These are phyloP conservation scores for Termitomyces sp. DNA, from an alignment of 768 basidiomycete genomes.

Conservation along the genomic window DNA sequence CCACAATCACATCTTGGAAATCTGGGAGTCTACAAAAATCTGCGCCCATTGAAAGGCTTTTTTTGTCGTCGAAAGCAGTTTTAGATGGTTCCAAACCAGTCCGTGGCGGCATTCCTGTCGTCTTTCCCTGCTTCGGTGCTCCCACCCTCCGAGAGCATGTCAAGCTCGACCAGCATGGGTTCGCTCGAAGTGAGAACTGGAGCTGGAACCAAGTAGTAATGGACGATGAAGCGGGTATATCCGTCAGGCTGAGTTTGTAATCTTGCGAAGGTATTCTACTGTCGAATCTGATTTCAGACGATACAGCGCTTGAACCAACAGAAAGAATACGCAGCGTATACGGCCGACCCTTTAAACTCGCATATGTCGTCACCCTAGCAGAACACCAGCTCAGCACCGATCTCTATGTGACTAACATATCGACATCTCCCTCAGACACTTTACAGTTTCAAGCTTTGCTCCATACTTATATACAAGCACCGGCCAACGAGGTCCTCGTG, in stretches of 20 bases:
- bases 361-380: conserved; percentile 78
- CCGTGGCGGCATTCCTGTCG: conserved; percentile 53
- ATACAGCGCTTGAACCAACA: conserved; percentile 61
- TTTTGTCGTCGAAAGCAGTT: conserved; percentile 75
- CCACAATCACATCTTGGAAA: conserved; percentile 88
- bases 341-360: conserved; percentile 63
- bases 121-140: conserved; percentile 89
- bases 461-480: conserved; percentile 83
- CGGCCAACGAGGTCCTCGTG: conserved; percentile 56
- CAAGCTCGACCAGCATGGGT: conserved; percentile 84
- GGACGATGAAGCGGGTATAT: conserved; percentile 70
- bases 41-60: conserved; percentile 63
- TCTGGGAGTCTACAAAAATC: conserved; percentile 33
- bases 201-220: conserved; percentile 54
- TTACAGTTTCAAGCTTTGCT: conserved; percentile 92
- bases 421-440: conserved; percentile 34
- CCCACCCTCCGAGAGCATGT: conserved; percentile 72
- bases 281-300: conserved; percentile 3
- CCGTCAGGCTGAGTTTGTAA: conserved; percentile 71
- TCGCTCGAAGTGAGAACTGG: conserved; percentile 82
- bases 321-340: conserved; percentile 56
- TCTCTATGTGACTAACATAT: conserved; percentile 77
- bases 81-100: conserved; percentile 80
- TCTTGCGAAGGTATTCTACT: background rate
- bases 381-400: conserved; percentile 73